Evolutionary conservation across 257 asterid species (phyloP).

Genomic region (Euphrasia confusa): DNA sequence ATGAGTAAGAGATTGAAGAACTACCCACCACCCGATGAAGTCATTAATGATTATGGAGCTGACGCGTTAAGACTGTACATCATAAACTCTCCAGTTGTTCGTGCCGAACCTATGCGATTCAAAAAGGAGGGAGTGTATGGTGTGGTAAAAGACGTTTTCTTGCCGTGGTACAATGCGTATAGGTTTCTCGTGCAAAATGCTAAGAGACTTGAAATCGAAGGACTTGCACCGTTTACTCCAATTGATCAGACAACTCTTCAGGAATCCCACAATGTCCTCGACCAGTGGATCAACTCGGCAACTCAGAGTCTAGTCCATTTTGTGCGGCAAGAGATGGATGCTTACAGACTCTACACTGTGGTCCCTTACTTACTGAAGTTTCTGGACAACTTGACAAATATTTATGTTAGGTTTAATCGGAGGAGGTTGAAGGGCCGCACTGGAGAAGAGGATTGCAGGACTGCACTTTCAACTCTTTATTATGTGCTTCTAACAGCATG

Average conservation of each 20-base stretch:
- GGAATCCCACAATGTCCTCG: conserved; percentile 79
- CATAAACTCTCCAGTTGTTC: conserved; percentile 96
- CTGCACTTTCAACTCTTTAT: conserved; percentile 90
- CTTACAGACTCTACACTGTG: conserved; percentile 90
- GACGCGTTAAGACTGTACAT: conserved; percentile 89
- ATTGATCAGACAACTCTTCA: conserved; percentile 62
- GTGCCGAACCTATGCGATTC: conserved; percentile 96
- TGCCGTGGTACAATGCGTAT: conserved; percentile 99
- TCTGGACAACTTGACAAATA: conserved; percentile 85
- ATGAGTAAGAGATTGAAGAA: conserved; percentile 94
- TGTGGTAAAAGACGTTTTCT: conserved; percentile 87
- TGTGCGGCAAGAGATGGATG: conserved; percentile 93
- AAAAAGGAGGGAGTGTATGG: conserved; percentile 88
- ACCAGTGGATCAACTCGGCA: conserved; percentile 95
- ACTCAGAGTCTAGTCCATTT: conserved; percentile 91
- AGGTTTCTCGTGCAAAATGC: conserved; percentile 98
- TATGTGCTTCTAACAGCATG: conserved; percentile 86
- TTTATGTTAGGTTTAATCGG: conserved; percentile 88
- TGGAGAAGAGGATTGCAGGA: conserved; percentile 86
- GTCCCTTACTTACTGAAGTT: conserved; percentile 88
- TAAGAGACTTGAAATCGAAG: conserved; percentile 87
- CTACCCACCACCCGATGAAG: conserved; percentile 94
- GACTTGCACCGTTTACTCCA: conserved; percentile 72
- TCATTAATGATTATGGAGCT: conserved; percentile 92
- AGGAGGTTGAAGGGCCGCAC: conserved; percentile 95